A percentile compares a stretch with the other conserved stretches of the same genome.
These are phyloP conservation scores for Aphanomyces astaci DNA, from an alignment of 352 stramenopile species.

Conservation along the genomic window DNA sequence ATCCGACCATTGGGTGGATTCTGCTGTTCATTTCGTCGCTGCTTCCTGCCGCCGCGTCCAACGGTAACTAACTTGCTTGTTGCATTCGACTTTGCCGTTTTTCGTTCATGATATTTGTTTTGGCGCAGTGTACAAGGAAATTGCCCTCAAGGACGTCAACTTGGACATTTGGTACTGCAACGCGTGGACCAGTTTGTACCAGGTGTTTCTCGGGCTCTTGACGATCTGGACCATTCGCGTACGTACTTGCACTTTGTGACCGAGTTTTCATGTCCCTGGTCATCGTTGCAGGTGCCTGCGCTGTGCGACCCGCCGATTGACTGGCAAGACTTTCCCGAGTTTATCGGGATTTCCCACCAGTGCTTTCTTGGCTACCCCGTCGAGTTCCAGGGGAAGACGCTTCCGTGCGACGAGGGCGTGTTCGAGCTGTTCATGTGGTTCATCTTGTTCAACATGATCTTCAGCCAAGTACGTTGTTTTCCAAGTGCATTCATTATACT, in stretches of 20 bases:
- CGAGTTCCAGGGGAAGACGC: conserved; percentile 8
- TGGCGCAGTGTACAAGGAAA: conserved; percentile 30
- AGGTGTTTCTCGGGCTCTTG: conserved; percentile 24
- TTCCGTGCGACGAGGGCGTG: conserved; percentile 17
- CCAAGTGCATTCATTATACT: neutral
- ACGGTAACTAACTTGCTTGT: conserved; percentile 6
- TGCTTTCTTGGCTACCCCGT: conserved; percentile 23
- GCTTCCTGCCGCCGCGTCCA: conserved; percentile 22
- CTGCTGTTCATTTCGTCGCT: conserved; percentile 23
- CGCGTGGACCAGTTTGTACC: conserved; percentile 24
- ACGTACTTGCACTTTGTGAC: neutral
- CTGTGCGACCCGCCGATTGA: conserved; percentile 19
- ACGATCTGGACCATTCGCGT: conserved; percentile 24
- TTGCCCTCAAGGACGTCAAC: conserved; percentile 25
- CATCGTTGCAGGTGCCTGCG: conserved; percentile 13
- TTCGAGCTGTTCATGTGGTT: conserved; percentile 20
- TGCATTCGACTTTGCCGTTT: neutral
- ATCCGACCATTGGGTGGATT: conserved; percentile 23
- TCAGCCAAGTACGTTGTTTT: conserved; percentile 23
- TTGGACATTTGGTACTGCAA: conserved; percentile 29
- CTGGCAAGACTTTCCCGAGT: conserved; percentile 20
- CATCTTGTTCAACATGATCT: conserved; percentile 26
- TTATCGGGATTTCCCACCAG: conserved; percentile 12
- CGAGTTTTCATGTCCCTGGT: neutral
- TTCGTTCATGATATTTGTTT: too few species aligned